A percentile compares a stretch with the other conserved stretches of the same genome.
These are phyloP conservation scores for Dothistroma septosporum DNA, from an alignment of 2,329 filamentous ascomycete species.

Conservation along the genomic window DNA sequence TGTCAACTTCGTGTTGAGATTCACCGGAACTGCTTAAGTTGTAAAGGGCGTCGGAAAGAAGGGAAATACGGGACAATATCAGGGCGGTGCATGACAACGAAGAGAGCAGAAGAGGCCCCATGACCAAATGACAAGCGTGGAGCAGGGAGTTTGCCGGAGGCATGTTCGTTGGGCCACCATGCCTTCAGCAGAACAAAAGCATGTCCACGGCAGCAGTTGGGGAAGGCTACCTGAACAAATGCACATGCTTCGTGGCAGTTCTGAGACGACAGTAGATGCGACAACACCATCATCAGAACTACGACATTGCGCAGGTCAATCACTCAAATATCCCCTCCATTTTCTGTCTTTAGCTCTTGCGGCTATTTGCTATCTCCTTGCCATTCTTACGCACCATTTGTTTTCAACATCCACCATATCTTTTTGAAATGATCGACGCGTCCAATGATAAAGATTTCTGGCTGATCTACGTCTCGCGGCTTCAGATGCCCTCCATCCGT, in stretches of 20 bases:
- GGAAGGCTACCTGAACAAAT: too few species aligned
- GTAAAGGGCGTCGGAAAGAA: not conserved
- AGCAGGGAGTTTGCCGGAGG: too few species aligned
- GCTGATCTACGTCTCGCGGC: not conserved
- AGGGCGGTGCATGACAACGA: not conserved
- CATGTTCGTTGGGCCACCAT: too few species aligned
- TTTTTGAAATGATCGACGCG: not conserved
- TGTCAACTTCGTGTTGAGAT: constrained; percentile 88
- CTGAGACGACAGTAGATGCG: too few species aligned
- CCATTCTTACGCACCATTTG: not conserved
- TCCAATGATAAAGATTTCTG: not conserved
- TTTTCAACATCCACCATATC: not conserved
- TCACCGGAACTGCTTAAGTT: constrained; percentile 36
- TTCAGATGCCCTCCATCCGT: not conserved
- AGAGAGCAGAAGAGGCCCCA: not conserved
- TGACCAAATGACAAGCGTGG: too few species aligned
- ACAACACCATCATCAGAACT: too few species aligned
- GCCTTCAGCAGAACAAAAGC: too few species aligned
- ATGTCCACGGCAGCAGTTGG: not conserved
- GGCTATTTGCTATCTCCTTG: not conserved
- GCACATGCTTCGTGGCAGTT: too few species aligned
- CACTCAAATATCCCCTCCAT: not conserved
- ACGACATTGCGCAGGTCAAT: not conserved
- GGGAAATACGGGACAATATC: not conserved
- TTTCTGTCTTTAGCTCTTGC: not conserved